Base-by-base conservation (phyloP, 108 stramenopile genomes). In the Skeletonema potamos region DNA sequence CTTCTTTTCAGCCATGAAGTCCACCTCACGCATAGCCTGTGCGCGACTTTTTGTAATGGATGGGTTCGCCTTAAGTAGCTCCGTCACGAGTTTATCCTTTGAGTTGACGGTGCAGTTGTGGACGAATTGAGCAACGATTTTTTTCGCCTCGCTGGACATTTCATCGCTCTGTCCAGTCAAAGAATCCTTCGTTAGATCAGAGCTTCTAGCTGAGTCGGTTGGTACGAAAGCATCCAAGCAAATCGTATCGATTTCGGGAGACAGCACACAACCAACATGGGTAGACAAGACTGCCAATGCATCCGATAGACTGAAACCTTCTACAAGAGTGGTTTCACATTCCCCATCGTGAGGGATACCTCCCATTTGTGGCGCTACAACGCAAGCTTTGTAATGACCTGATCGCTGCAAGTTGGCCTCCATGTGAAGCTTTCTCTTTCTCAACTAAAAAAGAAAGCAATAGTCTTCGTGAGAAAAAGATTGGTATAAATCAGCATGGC, bases 201-300 rank as follows among this genome's bases (percentile, higher is more conserved):
- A 62, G 37, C 70, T 63, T 17, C 62, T 69, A n/a, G 33, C 24
- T 11, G 69, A 59, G 30, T 76, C 72, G 1, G 60, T 59, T 26
- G 83, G 89, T 39, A 88, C 86, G 58, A 87, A 87, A 6, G 86
- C 86, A 73, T 90, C 89, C n/a, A 89, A 62, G 43, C 84, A 87
- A 17, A 89, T 43, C 24, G 34, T 68, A 15, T 33, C 26, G 7
- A 72, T 33, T 9, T 66, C 70, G 27, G 77, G 70, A 39, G 70
- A 55, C 13, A 78, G 60, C 6, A 78, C 41, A n/a, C 64, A 65
- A 18, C 70, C 70, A 20, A 61, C 51, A 51, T 72, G 77, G 30
- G 60, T 66, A n/a, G 24, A 7, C 12, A 79, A 27, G 27, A 44
- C 39, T 59, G 57, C 62, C 43, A 79, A 58, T 3, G 78, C 78